These are phyloP conservation scores for Scheffersomyces ergatensis DNA, from an alignment of 805 yeast species.

Conservation along the genomic window DNA sequence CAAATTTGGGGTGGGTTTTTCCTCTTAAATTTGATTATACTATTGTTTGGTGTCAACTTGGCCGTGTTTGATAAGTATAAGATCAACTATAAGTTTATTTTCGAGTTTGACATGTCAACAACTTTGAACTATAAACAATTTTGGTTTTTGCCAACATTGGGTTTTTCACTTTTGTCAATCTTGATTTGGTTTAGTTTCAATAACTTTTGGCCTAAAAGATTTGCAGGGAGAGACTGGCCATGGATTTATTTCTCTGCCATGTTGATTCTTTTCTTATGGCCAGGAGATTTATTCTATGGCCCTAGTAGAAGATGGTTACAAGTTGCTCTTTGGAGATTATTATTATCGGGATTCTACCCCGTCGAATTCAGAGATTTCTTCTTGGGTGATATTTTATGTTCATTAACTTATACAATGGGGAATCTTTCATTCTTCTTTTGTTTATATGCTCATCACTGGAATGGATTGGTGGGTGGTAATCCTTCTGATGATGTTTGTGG, in stretches of 20 bases:
- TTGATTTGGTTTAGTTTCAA: constrained; percentile 75
- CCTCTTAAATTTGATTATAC: constrained; percentile 54
- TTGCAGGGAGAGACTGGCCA: constrained; percentile 76
- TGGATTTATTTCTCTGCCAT: constrained; percentile 65
- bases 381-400: constrained; percentile 86
- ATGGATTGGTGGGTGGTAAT: constrained; percentile 41
- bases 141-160: constrained; percentile 59
- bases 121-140: constrained; percentile 66
- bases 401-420: constrained; percentile 84
- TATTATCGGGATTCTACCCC: constrained; percentile 84
- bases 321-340: constrained; percentile 65
- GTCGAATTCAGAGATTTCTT: constrained; percentile 95
- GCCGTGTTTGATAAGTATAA: constrained; percentile 69
- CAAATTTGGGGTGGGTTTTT: constrained; percentile 96
- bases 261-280: constrained; percentile 52
- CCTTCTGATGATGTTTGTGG: constrained; percentile 56
- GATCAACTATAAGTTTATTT: constrained; percentile 87
- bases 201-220: constrained; percentile 57
- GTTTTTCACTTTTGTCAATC: constrained; percentile 55
- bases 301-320: constrained; percentile 79
- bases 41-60: constrained; percentile 68
- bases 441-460: constrained; percentile 72
- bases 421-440: constrained; percentile 86
- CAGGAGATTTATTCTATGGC: constrained; percentile 54
- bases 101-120: constrained; percentile 75